phyloP scores from a whole-genome alignment of 2,329 filamentous ascomycete species.

The Teratosphaeria viscida region DNA sequence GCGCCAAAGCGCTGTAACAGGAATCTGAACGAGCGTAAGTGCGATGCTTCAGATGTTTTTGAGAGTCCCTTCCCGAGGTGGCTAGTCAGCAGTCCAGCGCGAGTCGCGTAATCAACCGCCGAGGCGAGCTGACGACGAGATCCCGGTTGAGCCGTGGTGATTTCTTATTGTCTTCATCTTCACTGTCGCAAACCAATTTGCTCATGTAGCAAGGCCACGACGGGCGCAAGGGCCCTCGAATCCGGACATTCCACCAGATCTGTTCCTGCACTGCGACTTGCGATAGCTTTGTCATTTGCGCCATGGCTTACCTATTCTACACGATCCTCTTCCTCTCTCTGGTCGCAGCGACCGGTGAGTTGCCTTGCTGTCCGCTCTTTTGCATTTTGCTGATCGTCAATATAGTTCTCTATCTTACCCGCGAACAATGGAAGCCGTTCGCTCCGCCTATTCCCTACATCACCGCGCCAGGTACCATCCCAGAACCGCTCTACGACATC shows the following conservation, averaged over 20 bases:
- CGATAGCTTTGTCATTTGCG: background rate
- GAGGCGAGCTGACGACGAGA: background rate
- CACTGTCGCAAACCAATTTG: background rate
- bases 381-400: background rate
- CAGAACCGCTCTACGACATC: slow-evolving; percentile 43
- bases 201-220: background rate
- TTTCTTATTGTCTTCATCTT: background rate
- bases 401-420: slow-evolving; percentile 67
- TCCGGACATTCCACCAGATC: background rate
- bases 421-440: slow-evolving; percentile 62
- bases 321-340: slow-evolving; percentile 62
- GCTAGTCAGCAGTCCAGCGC: background rate
- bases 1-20: background rate
- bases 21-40: background rate
- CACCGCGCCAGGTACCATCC: slow-evolving; percentile 37
- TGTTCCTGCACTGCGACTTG: background rate
- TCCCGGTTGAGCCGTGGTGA: background rate
- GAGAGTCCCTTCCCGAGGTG: background rate
- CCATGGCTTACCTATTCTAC: slow-evolving; percentile 75
- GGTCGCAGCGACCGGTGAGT: slow-evolving; percentile 56
- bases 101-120: background rate
- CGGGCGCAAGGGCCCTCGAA: background rate
- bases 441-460: slow-evolving; percentile 49
- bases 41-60: background rate
- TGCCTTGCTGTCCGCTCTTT: background rate